These are phyloP conservation scores for Lepidium aucheri DNA, from an alignment of 345 rosid genomes.

Conservation along the genomic window DNA sequence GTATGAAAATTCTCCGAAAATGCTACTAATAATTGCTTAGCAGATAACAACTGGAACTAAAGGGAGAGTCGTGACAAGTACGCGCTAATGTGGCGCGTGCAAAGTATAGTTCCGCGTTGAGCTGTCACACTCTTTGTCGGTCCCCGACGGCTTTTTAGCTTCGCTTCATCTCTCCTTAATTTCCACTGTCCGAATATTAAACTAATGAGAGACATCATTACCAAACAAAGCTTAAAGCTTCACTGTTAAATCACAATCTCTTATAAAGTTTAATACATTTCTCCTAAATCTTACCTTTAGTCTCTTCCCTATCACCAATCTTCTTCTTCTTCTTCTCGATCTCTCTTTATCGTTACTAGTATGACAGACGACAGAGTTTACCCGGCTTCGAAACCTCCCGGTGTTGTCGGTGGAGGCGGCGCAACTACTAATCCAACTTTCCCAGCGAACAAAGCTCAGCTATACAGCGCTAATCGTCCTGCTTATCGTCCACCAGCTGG, in stretches of 20 bases:
- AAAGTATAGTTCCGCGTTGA: slow-evolving; percentile 19
- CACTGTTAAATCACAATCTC: slow-evolving; percentile 7
- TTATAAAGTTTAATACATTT: neutral
- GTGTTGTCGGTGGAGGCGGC: slow-evolving; percentile 5
- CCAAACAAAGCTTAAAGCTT: neutral
- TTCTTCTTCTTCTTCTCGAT: neutral
- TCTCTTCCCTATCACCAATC: neutral
- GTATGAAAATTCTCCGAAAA: neutral
- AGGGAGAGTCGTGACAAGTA: neutral
- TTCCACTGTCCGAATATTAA: neutral
- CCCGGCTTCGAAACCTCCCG: slow-evolving; percentile 52
- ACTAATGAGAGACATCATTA: neutral
- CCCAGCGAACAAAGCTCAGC: slow-evolving; percentile 64
- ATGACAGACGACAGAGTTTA: slow-evolving; percentile 60
- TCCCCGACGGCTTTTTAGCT: neutral
- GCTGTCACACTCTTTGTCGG: slow-evolving; percentile 29
- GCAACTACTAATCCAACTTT: slow-evolving; percentile 36
- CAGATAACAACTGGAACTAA: slow-evolving; percentile 8
- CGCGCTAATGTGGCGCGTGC: slow-evolving; percentile 14
- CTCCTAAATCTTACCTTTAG: neutral
- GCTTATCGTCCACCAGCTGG: slow-evolving; percentile 64
- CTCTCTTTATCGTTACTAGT: slow-evolving; percentile 1
- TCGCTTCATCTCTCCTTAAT: slow-evolving; percentile 9
- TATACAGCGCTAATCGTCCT: slow-evolving; percentile 59
- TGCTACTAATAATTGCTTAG: neutral